phyloP scores from a whole-genome alignment of 2,329 filamentous ascomycete genomes.

The Aspergillus pseudoterreus region DNA sequence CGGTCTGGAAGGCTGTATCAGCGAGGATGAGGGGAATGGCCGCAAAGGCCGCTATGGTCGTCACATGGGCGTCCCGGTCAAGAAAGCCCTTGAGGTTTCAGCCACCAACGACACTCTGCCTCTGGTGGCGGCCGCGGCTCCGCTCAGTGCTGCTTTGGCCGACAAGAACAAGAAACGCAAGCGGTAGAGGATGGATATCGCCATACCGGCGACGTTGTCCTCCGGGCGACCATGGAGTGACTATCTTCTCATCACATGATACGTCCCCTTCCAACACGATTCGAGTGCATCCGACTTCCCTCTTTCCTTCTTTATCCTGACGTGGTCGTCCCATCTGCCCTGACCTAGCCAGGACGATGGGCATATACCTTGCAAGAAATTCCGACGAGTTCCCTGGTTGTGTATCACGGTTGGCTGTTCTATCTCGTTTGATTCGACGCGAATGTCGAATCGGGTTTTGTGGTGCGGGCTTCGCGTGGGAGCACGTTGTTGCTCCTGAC shows the following conservation, averaged over 20 bases:
- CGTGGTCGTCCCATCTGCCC: not conserved
- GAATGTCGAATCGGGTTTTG: not conserved
- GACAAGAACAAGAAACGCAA: conserved; percentile 70
- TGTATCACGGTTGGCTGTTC: too few relatives aligned
- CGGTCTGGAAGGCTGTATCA: conserved; percentile 87
- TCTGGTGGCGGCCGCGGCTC: conserved; percentile 28
- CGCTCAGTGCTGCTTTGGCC: conserved; percentile 28
- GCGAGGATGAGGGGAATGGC: conserved; percentile 95
- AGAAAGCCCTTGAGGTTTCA: conserved; percentile 47
- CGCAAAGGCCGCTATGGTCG: conserved; percentile 86
- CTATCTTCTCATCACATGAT: too few relatives aligned
- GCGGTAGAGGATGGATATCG: conserved; percentile 40
- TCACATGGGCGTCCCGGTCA: conserved; percentile 65
- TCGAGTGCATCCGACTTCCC: not conserved
- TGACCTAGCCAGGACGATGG: not conserved
- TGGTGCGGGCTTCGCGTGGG: not conserved
- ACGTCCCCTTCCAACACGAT: not conserved
- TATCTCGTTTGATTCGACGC: not conserved
- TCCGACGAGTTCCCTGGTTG: too few relatives aligned
- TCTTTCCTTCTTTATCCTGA: not conserved
- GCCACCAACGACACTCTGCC: conserved; percentile 53
- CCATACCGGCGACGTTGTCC: too few relatives aligned
- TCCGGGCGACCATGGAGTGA: too few relatives aligned
- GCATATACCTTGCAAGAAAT: too few relatives aligned
- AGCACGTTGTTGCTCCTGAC: conserved; percentile 11